Conservation (phyloP, 805 yeast genomes). For the Candida dendrica region DNA sequence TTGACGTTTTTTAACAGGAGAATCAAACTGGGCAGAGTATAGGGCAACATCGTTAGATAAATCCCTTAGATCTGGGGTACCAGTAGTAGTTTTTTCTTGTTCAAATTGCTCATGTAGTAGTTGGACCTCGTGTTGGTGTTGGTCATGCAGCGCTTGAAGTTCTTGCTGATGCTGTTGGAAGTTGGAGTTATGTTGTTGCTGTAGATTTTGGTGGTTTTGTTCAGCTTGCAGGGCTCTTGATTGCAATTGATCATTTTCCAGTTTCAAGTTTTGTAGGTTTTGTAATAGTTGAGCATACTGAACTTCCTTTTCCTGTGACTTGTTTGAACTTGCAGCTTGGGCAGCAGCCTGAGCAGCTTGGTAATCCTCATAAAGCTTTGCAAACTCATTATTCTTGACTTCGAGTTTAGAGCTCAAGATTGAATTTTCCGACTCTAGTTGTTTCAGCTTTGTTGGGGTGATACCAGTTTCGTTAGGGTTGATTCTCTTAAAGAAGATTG, state of each 20-base stretch:
- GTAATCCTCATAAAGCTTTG: conserved; percentile 22
- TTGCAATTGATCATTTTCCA: conserved; percentile 2
- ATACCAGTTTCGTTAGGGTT: conserved; percentile 1
- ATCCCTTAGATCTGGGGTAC: conserved; percentile 24
- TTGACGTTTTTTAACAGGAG: conserved; percentile 5
- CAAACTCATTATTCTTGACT: conserved; percentile 4
- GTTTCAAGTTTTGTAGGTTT: conserved; percentile 1
- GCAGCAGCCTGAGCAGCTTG: conserved; percentile 6
- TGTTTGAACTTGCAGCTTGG: not conserved
- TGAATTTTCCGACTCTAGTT: conserved; percentile 5
- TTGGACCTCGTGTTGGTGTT: conserved; percentile 7
- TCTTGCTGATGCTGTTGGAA: conserved; percentile 5
- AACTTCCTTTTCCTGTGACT: not conserved
- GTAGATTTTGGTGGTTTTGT: conserved; percentile 2
- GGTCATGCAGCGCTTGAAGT: conserved; percentile 7
- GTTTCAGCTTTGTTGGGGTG: not conserved
- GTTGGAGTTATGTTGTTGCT: conserved; percentile 6
- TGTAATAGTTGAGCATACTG: not conserved
- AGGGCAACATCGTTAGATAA: conserved; percentile 16
- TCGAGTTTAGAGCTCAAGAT: conserved; percentile 3
- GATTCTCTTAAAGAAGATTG: conserved; percentile 19
- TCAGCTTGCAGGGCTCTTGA: not conserved
- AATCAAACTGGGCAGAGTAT: conserved; percentile 13
- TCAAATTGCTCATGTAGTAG: not conserved
- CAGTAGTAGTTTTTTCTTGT: conserved; percentile 13